Base-by-base conservation (phyloP, 2,329 filamentous ascomycete genomes). In the Colletotrichum karsti region DNA sequence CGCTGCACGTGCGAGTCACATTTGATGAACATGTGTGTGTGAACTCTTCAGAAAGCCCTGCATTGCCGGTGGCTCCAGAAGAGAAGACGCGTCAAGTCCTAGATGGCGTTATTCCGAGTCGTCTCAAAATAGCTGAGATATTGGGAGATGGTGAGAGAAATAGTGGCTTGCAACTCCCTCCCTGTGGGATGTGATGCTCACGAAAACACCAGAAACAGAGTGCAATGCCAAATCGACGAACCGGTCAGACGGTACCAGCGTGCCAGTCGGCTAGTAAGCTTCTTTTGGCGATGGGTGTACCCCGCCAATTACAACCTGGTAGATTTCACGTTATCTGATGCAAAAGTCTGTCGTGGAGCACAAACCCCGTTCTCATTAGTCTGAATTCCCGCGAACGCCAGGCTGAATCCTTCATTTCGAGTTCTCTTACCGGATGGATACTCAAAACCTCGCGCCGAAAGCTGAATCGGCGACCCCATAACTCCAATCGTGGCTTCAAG, bases 31-130 rank as follows among this genome's bases (percentile, higher is more conserved):
- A n/a, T n/a, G 20, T 46, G 28, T 30, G 39, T 41, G 24, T 41
- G 57, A 41, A 46, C 42, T 67, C 64, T 67, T 59, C 54, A 59
- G 28, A 64, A n/a, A 67, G 37, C 54, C 65, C 65, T 68, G 65
- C 60, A 41, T 63, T 53, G 24, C 50, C 30, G n/a, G 35, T 28
- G 39, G 39, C 7, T 28, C 20, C 5, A 35, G 65, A 54, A 39
- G 26, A 50, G 39, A 37, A 12, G 7, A 13, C 35, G 35, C 59
- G 41, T 26, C 22, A 10, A 8, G 26, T 24, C 18, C 10, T 5
- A 53, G 50, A 39, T 30, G 58, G 35, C 41, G 26, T 50, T 48
- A 24, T 42, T 30, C 9, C 26, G 33, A 12, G 20, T 9, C 46
- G n/a, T n/a, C 30, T 48, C n/a, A 37, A 20, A 18, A 39, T 42